Evolutionary conservation across 2,329 filamentous ascomycete species (phyloP), one percentile per base, ranked within the genome.

Genomic region (Harringtonia aguacate): DNA sequence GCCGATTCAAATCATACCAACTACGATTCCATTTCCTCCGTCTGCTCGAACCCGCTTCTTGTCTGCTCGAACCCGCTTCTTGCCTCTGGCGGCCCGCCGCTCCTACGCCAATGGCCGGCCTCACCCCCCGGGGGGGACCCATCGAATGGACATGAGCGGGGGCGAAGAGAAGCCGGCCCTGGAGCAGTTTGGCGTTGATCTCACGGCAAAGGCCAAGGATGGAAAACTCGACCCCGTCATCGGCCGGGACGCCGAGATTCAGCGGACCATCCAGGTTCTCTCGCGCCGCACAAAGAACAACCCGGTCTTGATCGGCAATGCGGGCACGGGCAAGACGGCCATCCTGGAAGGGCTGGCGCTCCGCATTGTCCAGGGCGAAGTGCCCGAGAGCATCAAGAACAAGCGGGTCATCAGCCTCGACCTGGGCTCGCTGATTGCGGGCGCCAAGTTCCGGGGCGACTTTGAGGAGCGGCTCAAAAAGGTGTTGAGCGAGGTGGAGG

Each of bases 151-250:
- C 59, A 65, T 97, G 59, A 77, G 86, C 44, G 84, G 70, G 22
- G 84, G 70, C 24, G 76, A 75, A 53, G 72, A 95, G 62, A 95
- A 95, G 64, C 72, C 89, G 3, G 89, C 92, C 1, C 67, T 97
- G 41, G 90, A 97, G 61, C 78, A 94, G 61, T 98, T 81, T 57
- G 92, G 92, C 46, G 72, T 95, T 48, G 90, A 98, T 59, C 70
- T 98, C 43, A 97, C 92, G 2, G 84, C 79, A 13, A 78, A 77
- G 55, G 92, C 92, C 18, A 85, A 76, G 59, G 83, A 84, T 39
- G 92, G 92, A 34, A 95, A 95, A 59, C 73, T 98, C 4, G 92
- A 98, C 57, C 92, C 92, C 0, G 90, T 97, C 14, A 97, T 98
- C 57, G 92, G 92, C 18, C 76, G 92, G 60, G 89, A 95, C 55